Evolutionary conservation across 2,329 filamentous ascomycete genomes (phyloP), one percentile per base, ranked within the genome.

Genomic region (Daldinia sp.): DNA sequence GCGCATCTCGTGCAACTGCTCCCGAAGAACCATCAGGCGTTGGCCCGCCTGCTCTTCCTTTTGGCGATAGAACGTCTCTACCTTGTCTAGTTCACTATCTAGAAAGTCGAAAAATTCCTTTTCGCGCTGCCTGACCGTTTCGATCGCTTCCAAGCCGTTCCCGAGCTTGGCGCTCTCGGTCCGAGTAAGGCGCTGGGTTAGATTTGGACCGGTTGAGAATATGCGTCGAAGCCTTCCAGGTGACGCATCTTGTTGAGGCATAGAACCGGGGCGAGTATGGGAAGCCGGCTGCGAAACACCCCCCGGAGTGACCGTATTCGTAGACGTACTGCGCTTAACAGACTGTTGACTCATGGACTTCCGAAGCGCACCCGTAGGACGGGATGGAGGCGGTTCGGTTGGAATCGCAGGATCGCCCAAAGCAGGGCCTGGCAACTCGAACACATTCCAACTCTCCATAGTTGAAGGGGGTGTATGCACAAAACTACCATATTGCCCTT

Each of bases 1-100:
- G 43, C 93, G 86, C 93, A 98, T 97, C 71, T 96, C 91, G 73
- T 96, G 94, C 29, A 99, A 83, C 75, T 99, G 95, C 52, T 93
- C 87, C 39, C 91, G 87, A 47, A 99, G 81, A 3, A 90, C 76
- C 0, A 81, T 79, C 21, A 97, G 80, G 1, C 94, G 87, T 56
- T 89, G 80, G 0, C 87, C 90, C 0, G 94, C 92, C 74, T 97
- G 92, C 25, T 91, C 85, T 74, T 99, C 95, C 74, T 97, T 97
- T 68, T 87, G 80, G 70, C 87, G 88, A 80, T 98, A 98, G 73
- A 99, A 99, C 0, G 82, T 79, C 74, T 99, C 94, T 9, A 99
- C 92, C 78, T 98, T 99, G n/a, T 89, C 83, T 11, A 99, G 81
- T 77, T 99, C 91, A 8, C 80, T 81, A 70, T 97, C 92, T 54